Percentiles rank a stretch among this genome's conserved stretches.
Evolutionary conservation across 495 filamentous ascomycete species (phyloP).

Genomic region (Hypoxylon fuscum): DNA sequence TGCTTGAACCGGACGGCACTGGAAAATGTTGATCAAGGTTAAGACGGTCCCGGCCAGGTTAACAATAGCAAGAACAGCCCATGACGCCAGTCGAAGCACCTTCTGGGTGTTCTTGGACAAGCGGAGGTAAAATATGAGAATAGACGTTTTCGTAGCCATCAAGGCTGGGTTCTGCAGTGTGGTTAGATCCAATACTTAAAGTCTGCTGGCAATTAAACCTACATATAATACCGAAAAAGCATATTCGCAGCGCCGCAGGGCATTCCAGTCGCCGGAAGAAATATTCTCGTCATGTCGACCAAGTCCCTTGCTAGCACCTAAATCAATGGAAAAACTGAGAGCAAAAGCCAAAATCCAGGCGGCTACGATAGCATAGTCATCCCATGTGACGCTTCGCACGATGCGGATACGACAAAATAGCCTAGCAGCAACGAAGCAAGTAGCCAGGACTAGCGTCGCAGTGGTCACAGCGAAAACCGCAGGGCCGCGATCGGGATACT

Average conservation of each 20-base stretch:
- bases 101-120: constrained; percentile 75
- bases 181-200: constrained; percentile 29
- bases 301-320: constrained; percentile 73
- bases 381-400: constrained; percentile 70
- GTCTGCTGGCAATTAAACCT: constrained; percentile 45
- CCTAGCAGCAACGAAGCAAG: constrained; percentile 75
- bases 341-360: constrained; percentile 87
- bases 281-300: constrained; percentile 79
- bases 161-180: constrained; percentile 81
- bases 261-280: constrained; percentile 49
- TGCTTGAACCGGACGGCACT: constrained; percentile 78
- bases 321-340: constrained; percentile 79
- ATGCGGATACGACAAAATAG: constrained; percentile 77
- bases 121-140: constrained; percentile 86
- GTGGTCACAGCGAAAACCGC: constrained; percentile 79
- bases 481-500: constrained; percentile 65
- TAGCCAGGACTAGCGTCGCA: constrained; percentile 70
- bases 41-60: constrained; percentile 80
- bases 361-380: constrained; percentile 86
- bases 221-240: constrained; percentile 86
- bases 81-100: constrained; percentile 74
- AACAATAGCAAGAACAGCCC: constrained; percentile 74
- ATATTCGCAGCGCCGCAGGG: constrained; percentile 76
- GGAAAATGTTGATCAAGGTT: constrained; percentile 87
- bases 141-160: constrained; percentile 89